phyloP scores from a whole-genome alignment of 1,139 yeast species.

The Casaregolazyma lundiana region DNA sequence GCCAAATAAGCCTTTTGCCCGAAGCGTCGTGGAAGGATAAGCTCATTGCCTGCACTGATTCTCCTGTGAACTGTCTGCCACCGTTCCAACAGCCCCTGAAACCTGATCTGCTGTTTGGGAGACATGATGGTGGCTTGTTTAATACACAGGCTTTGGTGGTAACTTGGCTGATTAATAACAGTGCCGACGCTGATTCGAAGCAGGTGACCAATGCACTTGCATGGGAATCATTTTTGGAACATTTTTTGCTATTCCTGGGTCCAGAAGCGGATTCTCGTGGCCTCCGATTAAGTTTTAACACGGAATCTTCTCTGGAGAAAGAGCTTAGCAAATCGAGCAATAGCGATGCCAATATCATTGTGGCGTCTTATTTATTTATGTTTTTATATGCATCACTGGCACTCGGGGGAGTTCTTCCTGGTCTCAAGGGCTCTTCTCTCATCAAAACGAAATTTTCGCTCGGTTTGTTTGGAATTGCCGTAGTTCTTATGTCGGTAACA shows the following conservation, averaged over 20 bases:
- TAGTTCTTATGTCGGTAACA: conserved; percentile 73
- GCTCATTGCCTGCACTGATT: conserved; percentile 57
- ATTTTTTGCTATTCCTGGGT: conserved; percentile 46
- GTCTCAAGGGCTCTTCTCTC: conserved; percentile 32
- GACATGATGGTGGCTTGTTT: conserved; percentile 45
- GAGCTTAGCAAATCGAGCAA: conserved; percentile 79
- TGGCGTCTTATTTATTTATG: conserved; percentile 80
- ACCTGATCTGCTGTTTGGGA: conserved; percentile 65
- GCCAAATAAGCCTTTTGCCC: conserved; percentile 50
- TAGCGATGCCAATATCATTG: conserved; percentile 68
- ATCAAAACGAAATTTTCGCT: conserved; percentile 65
- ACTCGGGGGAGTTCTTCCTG: conserved; percentile 53
- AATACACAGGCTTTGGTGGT: conserved; percentile 68
- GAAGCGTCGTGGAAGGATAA: conserved; percentile 50
- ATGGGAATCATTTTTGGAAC: conserved; percentile 66
- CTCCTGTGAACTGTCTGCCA: conserved; percentile 90
- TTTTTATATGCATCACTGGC: conserved; percentile 84
- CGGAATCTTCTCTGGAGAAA: conserved; percentile 77
- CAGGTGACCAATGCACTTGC: conserved; percentile 43
- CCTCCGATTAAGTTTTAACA: conserved; percentile 64
- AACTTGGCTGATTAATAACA: conserved; percentile 58
- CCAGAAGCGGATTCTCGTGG: conserved; percentile 42
- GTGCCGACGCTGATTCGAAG: conserved; percentile 37
- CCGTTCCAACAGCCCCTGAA: conserved; percentile 86
- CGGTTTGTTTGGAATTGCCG: conserved; percentile 75